A percentile compares a stretch with the other conserved stretches of the same genome.
Evolutionary conservation across 352 stramenopile genomes (phyloP).

Genomic region (Globisporangium takayamanum): DNA sequence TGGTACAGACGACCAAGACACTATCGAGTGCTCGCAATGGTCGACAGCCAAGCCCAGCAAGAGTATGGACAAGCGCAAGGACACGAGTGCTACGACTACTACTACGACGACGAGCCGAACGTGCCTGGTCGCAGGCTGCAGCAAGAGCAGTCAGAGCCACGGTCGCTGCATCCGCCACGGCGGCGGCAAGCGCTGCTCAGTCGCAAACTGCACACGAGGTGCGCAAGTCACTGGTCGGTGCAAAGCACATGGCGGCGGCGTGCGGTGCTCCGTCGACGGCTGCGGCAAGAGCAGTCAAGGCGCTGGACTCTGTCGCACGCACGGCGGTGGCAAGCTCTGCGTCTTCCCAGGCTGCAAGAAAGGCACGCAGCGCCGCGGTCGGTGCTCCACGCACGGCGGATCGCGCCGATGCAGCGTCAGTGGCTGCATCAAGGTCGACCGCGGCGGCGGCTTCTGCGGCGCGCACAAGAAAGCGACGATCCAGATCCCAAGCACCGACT

Average conservation of each 20-base stretch:
- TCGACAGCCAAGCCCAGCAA: background rate
- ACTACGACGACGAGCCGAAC: background rate
- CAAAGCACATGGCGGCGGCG: conserved; percentile 40
- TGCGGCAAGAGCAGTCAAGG: conserved; percentile 39
- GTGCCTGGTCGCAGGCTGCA: conserved; percentile 23
- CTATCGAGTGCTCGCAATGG: background rate
- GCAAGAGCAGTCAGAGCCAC: conserved; percentile 28
- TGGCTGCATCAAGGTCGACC: conserved; percentile 37
- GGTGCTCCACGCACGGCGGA: conserved; percentile 45
- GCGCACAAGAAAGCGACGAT: conserved; percentile 24
- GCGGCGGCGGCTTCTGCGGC: conserved; percentile 41
- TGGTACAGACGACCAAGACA: too few relatives aligned
- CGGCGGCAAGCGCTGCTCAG: conserved; percentile 64
- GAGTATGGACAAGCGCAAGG: background rate
- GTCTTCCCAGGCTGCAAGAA: conserved; percentile 41
- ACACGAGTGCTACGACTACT: background rate
- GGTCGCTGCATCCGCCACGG: conserved; percentile 74
- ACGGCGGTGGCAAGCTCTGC: conserved; percentile 51
- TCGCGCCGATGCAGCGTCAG: conserved; percentile 24
- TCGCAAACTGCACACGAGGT: conserved; percentile 33
- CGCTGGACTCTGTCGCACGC: conserved; percentile 37
- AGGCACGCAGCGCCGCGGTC: conserved; percentile 38
- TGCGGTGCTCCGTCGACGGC: conserved; percentile 33
- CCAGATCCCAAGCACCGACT: background rate
- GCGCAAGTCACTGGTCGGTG: conserved; percentile 38